phyloP scores from a whole-genome alignment of 2,329 filamentous ascomycete genomes.

The Calonectria montana region DNA sequence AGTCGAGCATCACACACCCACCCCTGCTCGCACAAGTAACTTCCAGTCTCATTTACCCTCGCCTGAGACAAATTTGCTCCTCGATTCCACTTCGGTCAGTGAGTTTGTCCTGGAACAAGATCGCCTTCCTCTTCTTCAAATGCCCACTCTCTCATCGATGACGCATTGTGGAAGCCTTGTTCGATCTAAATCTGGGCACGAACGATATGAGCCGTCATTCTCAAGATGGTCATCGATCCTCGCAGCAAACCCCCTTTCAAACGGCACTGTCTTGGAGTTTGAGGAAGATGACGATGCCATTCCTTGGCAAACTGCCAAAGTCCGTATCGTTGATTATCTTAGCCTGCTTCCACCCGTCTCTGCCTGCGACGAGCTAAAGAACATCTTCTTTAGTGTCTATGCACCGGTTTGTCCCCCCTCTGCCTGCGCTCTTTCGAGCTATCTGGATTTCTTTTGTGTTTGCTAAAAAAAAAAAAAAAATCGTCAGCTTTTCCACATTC shows the following conservation, averaged over 20 bases:
- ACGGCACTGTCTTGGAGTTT: neutral
- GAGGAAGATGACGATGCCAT: neutral
- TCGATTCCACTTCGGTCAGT: no score
- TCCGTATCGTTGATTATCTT: neutral
- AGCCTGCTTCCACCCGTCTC: neutral
- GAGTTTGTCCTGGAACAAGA: neutral
- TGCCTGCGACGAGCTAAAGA: slow-evolving; percentile 3
- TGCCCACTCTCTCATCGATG: neutral
- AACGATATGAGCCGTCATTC: slow-evolving; percentile 20
- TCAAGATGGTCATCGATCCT: slow-evolving; percentile 25
- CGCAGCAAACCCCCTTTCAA: neutral
- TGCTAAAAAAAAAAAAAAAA: neutral
- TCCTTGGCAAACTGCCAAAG: neutral
- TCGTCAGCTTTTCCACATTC: slow-evolving; percentile 1
- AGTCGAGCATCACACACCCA: neutral
- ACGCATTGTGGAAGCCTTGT: slow-evolving; percentile 6
- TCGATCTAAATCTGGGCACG: slow-evolving; percentile 21
- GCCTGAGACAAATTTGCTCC: neutral
- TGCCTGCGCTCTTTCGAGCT: neutral
- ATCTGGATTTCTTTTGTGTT: neutral
- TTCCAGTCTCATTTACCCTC: slow-evolving; percentile 2
- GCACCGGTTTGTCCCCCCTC: neutral
- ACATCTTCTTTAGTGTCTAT: neutral
- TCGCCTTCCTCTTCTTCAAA: neutral
- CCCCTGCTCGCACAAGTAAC: neutral